Evolutionary conservation across 2,329 filamentous ascomycete genomes (phyloP).

Genomic region (Hypocreales sp.): DNA sequence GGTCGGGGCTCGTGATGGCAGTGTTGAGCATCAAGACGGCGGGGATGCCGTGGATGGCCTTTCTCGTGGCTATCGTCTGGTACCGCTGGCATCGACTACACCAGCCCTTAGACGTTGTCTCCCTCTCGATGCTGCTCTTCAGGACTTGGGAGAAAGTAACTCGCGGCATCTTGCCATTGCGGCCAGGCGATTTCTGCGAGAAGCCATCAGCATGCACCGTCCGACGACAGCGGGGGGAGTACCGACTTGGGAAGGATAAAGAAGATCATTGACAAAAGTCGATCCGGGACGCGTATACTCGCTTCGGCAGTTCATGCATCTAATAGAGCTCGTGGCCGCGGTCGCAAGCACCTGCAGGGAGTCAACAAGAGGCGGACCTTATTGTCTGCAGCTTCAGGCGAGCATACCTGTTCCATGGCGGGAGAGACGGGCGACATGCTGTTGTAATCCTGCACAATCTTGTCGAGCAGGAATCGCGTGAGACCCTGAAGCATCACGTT

Average conservation of each 20-base stretch:
- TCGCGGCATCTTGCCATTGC: constrained; percentile 35
- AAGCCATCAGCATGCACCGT: neutral
- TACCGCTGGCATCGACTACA: constrained; percentile 84
- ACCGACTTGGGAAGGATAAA: constrained; percentile 47
- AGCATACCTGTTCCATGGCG: constrained; percentile 51
- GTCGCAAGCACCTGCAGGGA: constrained; percentile 43
- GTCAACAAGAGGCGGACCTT: neutral
- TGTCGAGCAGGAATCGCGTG: constrained; percentile 72
- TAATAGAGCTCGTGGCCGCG: constrained; percentile 55
- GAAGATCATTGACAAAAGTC: constrained; percentile 71
- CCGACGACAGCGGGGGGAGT: neutral
- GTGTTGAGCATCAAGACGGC: constrained; percentile 83
- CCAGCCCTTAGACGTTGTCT: constrained; percentile 83
- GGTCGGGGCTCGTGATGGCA: constrained; percentile 53
- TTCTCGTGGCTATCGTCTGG: constrained; percentile 71
- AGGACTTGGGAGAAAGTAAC: constrained; percentile 76
- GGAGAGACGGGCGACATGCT: constrained; percentile 46
- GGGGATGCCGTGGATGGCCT: constrained; percentile 69
- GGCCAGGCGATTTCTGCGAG: constrained; percentile 26
- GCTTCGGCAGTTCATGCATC: constrained; percentile 75
- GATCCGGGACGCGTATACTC: constrained; percentile 70
- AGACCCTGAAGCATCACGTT: constrained; percentile 75
- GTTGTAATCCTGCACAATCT: constrained; percentile 62
- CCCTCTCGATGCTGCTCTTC: constrained; percentile 82
- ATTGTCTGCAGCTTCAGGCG: too few species aligned